Evolutionary conservation across 73 alveolate genomes (phyloP).

Genomic region (Halteria grandinella): DNA sequence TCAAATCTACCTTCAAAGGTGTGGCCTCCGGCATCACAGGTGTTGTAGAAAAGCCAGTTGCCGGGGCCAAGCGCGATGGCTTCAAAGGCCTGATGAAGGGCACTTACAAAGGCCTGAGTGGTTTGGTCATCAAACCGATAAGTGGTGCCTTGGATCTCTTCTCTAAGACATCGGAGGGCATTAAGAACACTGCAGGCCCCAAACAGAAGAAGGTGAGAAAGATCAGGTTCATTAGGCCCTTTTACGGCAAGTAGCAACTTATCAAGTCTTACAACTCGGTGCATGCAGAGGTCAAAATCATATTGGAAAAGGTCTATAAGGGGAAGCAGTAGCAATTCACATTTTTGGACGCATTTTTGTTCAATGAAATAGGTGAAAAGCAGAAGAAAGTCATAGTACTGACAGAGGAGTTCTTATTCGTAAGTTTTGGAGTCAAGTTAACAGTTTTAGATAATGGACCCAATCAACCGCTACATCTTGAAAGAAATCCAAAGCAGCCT

Average conservation of each 20-base stretch:
- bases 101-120: slow-evolving; percentile 88
- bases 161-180: slow-evolving; percentile 98
- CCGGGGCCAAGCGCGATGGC: slow-evolving; percentile 83
- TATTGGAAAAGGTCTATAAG: slow-evolving; percentile 1
- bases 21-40: slow-evolving; percentile 92
- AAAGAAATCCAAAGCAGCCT: no score
- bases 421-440: no score
- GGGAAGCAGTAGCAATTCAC: slow-evolving; percentile 29
- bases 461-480: no score
- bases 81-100: slow-evolving; percentile 93
- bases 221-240: slow-evolving; percentile 27
- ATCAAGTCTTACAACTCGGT: slow-evolving; percentile 32
- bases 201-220: slow-evolving; percentile 78
- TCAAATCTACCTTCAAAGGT: slow-evolving; percentile 67
- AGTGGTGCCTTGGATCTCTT: slow-evolving; percentile 91
- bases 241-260: slow-evolving; percentile 28
- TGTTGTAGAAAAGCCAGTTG: slow-evolving; percentile 84
- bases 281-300: slow-evolving; percentile 27
- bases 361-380: neutral
- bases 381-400: slow-evolving; percentile 29
- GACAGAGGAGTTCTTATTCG: slow-evolving; percentile 48
- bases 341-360: slow-evolving; percentile 55
- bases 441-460: no score
- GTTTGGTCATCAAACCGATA: slow-evolving; percentile 90
- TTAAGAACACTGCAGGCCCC: slow-evolving; percentile 92